phyloP scores from a whole-genome alignment of 2,329 filamentous ascomycete genomes.

The Penicillium palitans region DNA sequence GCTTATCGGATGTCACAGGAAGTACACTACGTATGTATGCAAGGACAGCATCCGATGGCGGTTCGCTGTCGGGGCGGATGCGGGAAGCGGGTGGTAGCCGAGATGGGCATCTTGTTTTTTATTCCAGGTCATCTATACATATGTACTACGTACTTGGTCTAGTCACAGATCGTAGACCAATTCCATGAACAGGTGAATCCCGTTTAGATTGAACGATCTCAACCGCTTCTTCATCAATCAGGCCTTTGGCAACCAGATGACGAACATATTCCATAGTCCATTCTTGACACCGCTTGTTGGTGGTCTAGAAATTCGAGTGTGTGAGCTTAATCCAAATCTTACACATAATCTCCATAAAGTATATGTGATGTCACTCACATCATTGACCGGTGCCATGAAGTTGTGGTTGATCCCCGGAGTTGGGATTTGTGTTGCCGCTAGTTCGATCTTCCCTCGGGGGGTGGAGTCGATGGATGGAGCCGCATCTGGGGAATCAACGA shows the following conservation, averaged over 20 bases:
- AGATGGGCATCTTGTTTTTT: neutral
- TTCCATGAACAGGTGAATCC: conserved; percentile 32
- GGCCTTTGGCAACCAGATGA: conserved; percentile 24
- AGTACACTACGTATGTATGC: neutral
- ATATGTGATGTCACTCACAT: conserved; percentile 21
- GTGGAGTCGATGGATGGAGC: conserved; percentile 17
- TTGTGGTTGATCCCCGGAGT: conserved; percentile 36
- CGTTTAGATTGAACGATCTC: conserved; percentile 32
- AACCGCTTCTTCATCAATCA: conserved; percentile 25
- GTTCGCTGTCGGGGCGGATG: conserved; percentile 8
- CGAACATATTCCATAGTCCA: conserved; percentile 38
- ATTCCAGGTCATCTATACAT: neutral
- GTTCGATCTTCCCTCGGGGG: conserved; percentile 30
- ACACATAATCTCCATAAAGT: too few species aligned
- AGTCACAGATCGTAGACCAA: conserved; percentile 23
- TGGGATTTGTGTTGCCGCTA: conserved; percentile 29
- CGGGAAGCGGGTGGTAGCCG: conserved; percentile 1
- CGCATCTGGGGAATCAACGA: conserved; percentile 19
- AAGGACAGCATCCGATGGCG: neutral
- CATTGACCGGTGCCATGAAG: conserved; percentile 38
- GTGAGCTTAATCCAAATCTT: neutral
- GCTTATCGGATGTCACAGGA: neutral
- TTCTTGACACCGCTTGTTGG: conserved; percentile 37
- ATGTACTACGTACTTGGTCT: neutral
- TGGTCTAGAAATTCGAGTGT: conserved; percentile 20